Conservation (phyloP, 345 rosid species). For the Corymbia maculata region DNA sequence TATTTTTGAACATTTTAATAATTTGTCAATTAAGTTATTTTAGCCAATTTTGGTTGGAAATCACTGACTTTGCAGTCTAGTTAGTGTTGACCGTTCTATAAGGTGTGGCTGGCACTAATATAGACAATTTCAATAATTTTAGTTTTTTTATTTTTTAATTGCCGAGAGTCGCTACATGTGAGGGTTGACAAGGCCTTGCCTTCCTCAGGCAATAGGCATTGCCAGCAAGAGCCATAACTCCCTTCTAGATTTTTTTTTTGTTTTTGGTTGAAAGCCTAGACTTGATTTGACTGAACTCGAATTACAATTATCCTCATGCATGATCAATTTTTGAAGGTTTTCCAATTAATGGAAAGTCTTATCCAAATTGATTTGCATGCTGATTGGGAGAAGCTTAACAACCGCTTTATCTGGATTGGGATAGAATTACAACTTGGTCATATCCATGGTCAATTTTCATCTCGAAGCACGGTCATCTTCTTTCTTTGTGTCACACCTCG, state of each 20-base stretch:
- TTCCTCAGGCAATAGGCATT: fast-evolving
- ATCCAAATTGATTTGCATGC: not conserved
- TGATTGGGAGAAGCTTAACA: not conserved
- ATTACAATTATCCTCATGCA: not conserved
- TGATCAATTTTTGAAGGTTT: not conserved
- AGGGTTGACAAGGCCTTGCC: not conserved
- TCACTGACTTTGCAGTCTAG: too few species aligned
- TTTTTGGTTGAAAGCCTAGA: too few species aligned
- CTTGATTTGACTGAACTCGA: not conserved
- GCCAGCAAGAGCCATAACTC: too few species aligned
- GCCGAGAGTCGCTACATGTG: not conserved
- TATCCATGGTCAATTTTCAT: not conserved
- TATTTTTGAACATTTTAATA: too few species aligned
- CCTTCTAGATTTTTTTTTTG: too few species aligned
- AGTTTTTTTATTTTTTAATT: too few species aligned
- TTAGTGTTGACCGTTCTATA: too few species aligned
- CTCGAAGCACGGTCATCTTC: not conserved
- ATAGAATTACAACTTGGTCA: not conserved
- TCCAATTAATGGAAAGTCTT: not conserved
- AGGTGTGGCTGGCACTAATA: not conserved
- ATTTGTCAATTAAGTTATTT: too few species aligned
- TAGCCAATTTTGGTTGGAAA: too few species aligned
- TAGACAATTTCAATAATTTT: too few species aligned
- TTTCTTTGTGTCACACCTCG: not conserved
- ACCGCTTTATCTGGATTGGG: not conserved